A percentile compares a stretch with the other conserved stretches of the same genome.
These are phyloP conservation scores for Ramularia collo-cygni DNA, from an alignment of 2,329 filamentous ascomycete species.

Conservation along the genomic window DNA sequence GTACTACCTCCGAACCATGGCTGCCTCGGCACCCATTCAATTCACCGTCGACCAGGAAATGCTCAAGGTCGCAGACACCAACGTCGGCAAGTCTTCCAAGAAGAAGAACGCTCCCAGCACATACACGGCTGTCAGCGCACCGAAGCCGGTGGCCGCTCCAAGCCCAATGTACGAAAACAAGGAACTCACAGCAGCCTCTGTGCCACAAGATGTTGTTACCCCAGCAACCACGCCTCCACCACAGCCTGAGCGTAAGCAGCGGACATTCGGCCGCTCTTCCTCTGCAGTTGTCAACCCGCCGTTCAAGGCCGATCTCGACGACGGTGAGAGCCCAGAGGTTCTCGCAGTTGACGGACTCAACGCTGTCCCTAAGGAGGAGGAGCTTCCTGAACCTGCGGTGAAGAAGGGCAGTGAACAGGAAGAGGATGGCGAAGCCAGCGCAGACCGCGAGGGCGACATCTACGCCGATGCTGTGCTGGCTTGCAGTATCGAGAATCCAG, in stretches of 20 bases:
- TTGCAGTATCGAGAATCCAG: conserved; percentile 97
- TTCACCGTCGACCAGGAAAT: conserved; percentile 98
- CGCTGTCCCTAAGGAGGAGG: conserved; percentile 55
- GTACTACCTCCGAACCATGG: conserved; percentile 99
- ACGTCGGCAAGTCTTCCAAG: conserved; percentile 63
- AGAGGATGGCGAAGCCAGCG: conserved; percentile 63
- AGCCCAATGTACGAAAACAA: conserved; percentile 60
- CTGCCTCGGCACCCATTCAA: conserved; percentile 92
- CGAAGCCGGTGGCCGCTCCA: conserved; percentile 55
- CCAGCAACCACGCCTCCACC: conserved; percentile 61
- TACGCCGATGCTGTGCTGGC: conserved; percentile 87
- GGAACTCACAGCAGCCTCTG: conserved; percentile 37
- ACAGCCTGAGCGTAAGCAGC: conserved; percentile 44
- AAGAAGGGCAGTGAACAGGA: conserved; percentile 58
- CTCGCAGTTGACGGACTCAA: conserved; percentile 62
- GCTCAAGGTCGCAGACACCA: conserved; percentile 78
- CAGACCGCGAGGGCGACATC: conserved; percentile 80
- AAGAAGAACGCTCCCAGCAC: conserved; percentile 56
- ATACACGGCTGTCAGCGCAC: conserved; percentile 36
- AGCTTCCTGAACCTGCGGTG: conserved; percentile 53
- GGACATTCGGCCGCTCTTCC: conserved; percentile 25
- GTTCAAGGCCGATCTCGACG: conserved; percentile 70
- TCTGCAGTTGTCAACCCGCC: conserved; percentile 54
- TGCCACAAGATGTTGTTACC: conserved; percentile 59
- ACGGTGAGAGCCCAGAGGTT: conserved; percentile 72